Base-by-base conservation (phyloP, 2,329 filamentous ascomycete species). In the Curvularia spicifera region DNA sequence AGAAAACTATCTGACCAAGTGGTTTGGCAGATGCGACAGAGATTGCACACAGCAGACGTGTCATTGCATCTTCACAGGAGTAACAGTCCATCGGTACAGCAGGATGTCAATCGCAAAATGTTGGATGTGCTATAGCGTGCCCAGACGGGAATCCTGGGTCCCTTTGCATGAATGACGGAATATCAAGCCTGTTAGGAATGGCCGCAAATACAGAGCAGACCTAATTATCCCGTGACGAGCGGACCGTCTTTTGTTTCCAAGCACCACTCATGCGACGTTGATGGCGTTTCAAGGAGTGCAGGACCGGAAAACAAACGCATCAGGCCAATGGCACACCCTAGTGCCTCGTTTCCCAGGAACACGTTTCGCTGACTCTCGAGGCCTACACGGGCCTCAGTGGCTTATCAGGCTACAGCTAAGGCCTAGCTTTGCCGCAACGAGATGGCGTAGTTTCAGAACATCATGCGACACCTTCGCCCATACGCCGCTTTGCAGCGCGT, bases 181-280 rank as follows among this genome's bases (percentile, higher is more conserved):
- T 51, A 58, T 52, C 51, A 51, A 18, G n/a, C 44, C 40, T 29
- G 39, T 39, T 59, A 46, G 59, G 40, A 60, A 57, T 31, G 53
- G 53, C 55, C 58, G 15, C 55, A 61, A 15, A 60, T 54, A 53
- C 56, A 49, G 55, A 49, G 49, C 46, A 51, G 51, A 33, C 51
- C 22, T 33, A 24, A 37, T 35, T 8, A 40, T 45, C 56, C 42
- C 47, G 28, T 57, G 39, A 53, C 49, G 42, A 56, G 56, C 45
- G 39, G 53, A 43, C 39, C 45, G 44, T 45, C 51, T 47, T 33
- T 60, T 58, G 64, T 65, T 67, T 65, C 60, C 55, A 56, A 63
- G 63, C 55, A 58, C 62, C 63, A 67, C 46, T 65, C 56, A 65
- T 72, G 71, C 70, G 69, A 71, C 65, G 66, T 59, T 54, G 62